Percentiles rank a stretch among this genome's conserved stretches.
These are phyloP conservation scores for Dictyophora rubrovolvata DNA, from an alignment of 768 basidiomycete species.

Conservation along the genomic window DNA sequence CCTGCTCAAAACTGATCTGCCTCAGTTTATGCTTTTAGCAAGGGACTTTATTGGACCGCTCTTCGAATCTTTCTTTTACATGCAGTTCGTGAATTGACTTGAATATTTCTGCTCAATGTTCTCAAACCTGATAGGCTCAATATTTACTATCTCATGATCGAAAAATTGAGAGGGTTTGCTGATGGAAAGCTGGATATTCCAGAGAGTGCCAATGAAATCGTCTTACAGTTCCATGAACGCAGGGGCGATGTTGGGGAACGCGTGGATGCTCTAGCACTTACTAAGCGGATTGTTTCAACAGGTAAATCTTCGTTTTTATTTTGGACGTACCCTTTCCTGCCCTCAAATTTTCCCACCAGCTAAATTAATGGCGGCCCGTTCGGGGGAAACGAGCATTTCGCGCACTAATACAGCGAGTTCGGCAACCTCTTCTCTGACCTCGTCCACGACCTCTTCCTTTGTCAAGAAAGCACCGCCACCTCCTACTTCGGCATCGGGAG, in stretches of 20 bases:
- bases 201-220: slow-evolving; percentile 59
- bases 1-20: slow-evolving; percentile 83
- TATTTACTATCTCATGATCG: slow-evolving; percentile 87
- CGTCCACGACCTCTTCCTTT: slow-evolving; percentile 22
- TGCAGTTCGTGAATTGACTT: slow-evolving; percentile 64
- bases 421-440: slow-evolving; percentile 18
- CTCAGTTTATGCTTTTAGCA: slow-evolving; percentile 81
- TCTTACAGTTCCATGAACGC: slow-evolving; percentile 64
- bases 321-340: background rate
- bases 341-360: slow-evolving; percentile 35
- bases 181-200: slow-evolving; percentile 63
- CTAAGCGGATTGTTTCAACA: slow-evolving; percentile 76
- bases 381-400: slow-evolving; percentile 24
- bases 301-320: slow-evolving; percentile 39
- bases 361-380: slow-evolving; percentile 45
- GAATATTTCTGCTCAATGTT: background rate
- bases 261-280: slow-evolving; percentile 73
- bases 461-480: slow-evolving; percentile 42
- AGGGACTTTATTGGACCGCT: slow-evolving; percentile 91
- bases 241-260: slow-evolving; percentile 74
- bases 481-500: slow-evolving; percentile 25
- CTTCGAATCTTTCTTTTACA: slow-evolving; percentile 98
- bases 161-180: slow-evolving; percentile 85
- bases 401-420: slow-evolving; percentile 19
- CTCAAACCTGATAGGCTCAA: slow-evolving; percentile 52